A percentile compares a stretch with the other conserved stretches of the same genome.
Conservation (phyloP, 257 asterid species). For the Scutellaria minor region DNA sequence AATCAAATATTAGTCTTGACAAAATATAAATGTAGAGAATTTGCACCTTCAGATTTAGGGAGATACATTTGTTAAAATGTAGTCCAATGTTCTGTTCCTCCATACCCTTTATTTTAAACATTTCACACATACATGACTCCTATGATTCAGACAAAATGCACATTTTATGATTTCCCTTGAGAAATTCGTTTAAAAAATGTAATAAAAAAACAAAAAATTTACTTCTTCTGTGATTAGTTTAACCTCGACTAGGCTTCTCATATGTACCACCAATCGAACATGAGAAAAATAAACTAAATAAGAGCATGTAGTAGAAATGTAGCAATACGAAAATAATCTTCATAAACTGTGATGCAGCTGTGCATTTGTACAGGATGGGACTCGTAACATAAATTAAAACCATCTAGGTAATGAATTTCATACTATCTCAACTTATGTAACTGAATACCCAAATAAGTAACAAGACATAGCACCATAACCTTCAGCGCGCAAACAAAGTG, state of each 20-base stretch:
- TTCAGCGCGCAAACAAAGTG: not conserved
- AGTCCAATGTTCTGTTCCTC: not conserved
- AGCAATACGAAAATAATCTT: not conserved
- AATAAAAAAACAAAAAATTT: too few species aligned
- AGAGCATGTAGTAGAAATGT: not conserved
- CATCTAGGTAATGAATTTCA: not conserved
- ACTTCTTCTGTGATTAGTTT: not conserved
- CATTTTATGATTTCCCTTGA: not conserved
- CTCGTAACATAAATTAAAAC: not conserved
- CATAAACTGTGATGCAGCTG: not conserved
- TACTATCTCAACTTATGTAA: not conserved
- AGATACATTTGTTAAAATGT: not conserved
- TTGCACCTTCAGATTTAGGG: not conserved
- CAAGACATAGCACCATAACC: not conserved
- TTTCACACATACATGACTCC: not conserved
- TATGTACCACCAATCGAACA: not conserved
- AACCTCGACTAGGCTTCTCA: not conserved
- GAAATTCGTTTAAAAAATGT: not conserved
- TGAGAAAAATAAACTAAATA: not conserved
- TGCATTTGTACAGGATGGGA: not conserved
- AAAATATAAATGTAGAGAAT: not conserved
- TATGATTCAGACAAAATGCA: not conserved
- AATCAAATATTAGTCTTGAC: too few species aligned
- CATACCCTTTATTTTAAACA: not conserved
- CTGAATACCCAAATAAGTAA: not conserved